A percentile compares a stretch with the other conserved stretches of the same genome.
These are phyloP conservation scores for Penicillium sp. DNA, from an alignment of 2,329 filamentous ascomycete genomes.

Conservation along the genomic window DNA sequence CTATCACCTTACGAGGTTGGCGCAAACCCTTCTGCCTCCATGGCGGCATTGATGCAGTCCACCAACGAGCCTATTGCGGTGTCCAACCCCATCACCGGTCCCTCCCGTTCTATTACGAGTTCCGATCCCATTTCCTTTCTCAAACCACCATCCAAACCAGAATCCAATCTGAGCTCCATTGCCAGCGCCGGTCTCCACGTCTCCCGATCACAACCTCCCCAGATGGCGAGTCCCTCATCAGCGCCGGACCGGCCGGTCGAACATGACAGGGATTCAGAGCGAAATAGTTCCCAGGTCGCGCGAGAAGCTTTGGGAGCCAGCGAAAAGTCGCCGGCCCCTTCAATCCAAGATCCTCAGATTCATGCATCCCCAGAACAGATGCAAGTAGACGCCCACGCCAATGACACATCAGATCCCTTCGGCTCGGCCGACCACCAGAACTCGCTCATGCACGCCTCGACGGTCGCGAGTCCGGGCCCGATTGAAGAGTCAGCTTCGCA, in stretches of 20 bases:
- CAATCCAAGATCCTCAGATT: constrained; percentile 49
- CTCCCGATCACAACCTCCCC: constrained; percentile 37
- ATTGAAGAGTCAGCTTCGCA: constrained; percentile 47
- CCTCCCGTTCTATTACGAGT: constrained; percentile 29
- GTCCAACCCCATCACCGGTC: constrained; percentile 35
- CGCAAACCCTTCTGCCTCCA: constrained; percentile 36
- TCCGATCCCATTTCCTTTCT: constrained; percentile 35
- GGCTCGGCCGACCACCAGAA: constrained; percentile 53
- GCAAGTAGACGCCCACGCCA: constrained; percentile 52
- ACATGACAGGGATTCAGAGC: constrained; percentile 33
- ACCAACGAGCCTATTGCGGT: constrained; percentile 42
- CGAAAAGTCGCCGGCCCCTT: constrained; percentile 35
- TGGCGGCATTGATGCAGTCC: constrained; percentile 46
- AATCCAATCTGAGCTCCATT: constrained; percentile 42
- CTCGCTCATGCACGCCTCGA: constrained; percentile 52
- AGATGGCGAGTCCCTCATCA: constrained; percentile 54
- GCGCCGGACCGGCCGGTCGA: constrained; percentile 40
- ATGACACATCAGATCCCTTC: constrained; percentile 45
- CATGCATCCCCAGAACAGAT: constrained; percentile 49
- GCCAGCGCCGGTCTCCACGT: constrained; percentile 45
- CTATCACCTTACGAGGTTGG: constrained; percentile 31
- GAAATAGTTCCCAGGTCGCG: constrained; percentile 42
- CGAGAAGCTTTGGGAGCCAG: constrained; percentile 41
- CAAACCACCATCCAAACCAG: constrained; percentile 36
- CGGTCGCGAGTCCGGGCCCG: constrained; percentile 48